phyloP scores from a whole-genome alignment of 2,329 filamentous ascomycete species.

The Amphichorda felina region DNA sequence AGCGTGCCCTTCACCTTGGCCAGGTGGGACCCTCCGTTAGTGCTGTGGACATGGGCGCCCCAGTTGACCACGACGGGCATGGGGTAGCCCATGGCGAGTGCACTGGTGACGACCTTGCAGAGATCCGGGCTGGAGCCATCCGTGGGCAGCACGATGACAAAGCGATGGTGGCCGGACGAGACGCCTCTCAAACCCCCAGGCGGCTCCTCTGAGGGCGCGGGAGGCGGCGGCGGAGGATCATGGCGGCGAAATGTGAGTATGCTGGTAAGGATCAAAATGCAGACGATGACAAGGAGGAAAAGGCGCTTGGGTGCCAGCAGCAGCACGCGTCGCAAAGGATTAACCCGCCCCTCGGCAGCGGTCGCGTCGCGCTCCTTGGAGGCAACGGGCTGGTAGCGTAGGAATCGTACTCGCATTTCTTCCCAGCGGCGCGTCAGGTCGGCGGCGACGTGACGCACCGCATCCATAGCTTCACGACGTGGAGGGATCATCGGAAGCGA shows the following conservation, averaged over 20 bases:
- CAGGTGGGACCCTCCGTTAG: slow-evolving; percentile 7
- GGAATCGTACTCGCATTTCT: too few species aligned
- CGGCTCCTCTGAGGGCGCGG: too few species aligned
- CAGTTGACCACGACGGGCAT: slow-evolving; percentile 10
- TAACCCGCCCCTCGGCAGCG: too few species aligned
- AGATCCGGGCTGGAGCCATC: slow-evolving; percentile 7
- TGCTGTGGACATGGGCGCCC: slow-evolving; percentile 5
- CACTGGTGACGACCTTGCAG: slow-evolving; percentile 10
- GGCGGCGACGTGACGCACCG: too few species aligned
- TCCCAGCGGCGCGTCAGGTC: too few species aligned
- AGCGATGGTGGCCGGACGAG: neutral
- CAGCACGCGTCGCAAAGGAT: too few species aligned
- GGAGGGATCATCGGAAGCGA: too few species aligned
- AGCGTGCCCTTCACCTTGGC: slow-evolving; percentile 10
- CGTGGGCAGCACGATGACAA: slow-evolving; percentile 9
- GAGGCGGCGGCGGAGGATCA: too few species aligned
- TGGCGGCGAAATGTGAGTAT: neutral
- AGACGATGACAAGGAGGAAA: neutral
- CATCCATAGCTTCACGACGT: too few species aligned
- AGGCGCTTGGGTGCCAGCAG: neutral
- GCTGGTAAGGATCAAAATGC: neutral
- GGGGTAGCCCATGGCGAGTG: slow-evolving; percentile 9
- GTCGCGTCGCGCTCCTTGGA: too few species aligned
- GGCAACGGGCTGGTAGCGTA: too few species aligned
- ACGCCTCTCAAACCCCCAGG: too few species aligned